Percentiles rank a stretch among this genome's conserved stretches.
Conservation (phyloP, 805 yeast species). For the Ogataea ramenticola region DNA sequence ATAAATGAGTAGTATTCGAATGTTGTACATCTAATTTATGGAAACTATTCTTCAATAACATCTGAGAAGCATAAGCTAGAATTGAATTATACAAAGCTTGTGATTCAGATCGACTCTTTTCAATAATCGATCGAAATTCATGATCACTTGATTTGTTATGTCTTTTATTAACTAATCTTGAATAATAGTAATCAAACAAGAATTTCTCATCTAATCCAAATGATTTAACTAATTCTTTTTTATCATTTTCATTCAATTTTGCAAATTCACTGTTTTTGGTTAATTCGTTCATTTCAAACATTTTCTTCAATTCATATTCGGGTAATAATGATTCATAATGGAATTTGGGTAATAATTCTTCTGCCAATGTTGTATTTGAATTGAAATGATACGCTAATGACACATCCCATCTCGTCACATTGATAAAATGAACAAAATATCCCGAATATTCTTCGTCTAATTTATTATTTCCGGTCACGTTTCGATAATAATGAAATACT, state of each 20-base stretch:
- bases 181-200: slow-evolving; percentile 18
- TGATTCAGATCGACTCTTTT: slow-evolving; percentile 19
- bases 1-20: neutral
- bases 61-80: slow-evolving; percentile 10
- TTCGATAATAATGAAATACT: too few relatives aligned
- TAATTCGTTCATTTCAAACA: slow-evolving; percentile 2
- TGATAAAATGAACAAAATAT: slow-evolving; percentile 3
- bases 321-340: slow-evolving; percentile 1
- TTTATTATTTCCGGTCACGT: neutral
- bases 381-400: slow-evolving; percentile 4
- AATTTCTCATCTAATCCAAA: slow-evolving; percentile 6
- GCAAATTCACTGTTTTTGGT: neutral
- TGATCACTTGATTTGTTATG: slow-evolving; percentile 17
- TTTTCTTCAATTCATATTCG: slow-evolving; percentile 3
- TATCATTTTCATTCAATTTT: neutral
- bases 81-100: slow-evolving; percentile 19
- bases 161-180: slow-evolving; percentile 14
- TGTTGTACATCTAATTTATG: neutral
- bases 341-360: neutral
- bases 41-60: slow-evolving; percentile 1
- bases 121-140: slow-evolving; percentile 20
- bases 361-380: neutral
- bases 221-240: neutral
- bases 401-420: slow-evolving; percentile 11
- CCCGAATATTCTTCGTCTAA: neutral